These are phyloP conservation scores for Coriaria nepalensis DNA, from an alignment of 306 rosid genomes.

Conservation along the genomic window DNA sequence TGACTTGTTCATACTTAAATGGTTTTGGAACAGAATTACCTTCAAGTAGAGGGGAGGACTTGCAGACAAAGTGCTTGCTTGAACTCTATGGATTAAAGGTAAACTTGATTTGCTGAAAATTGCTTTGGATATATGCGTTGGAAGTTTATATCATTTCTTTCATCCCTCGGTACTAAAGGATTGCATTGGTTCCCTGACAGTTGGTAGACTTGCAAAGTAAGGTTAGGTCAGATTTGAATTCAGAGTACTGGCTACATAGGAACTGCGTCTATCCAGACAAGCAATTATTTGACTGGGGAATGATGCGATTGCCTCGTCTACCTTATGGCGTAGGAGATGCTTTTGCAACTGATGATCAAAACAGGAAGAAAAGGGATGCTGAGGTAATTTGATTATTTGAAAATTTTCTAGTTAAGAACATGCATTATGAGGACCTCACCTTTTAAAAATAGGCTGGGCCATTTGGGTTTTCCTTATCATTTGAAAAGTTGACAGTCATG, in stretches of 20 bases:
- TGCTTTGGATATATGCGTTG: neutral
- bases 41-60: constrained; percentile 85
- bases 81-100: constrained; percentile 96
- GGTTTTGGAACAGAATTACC: constrained; percentile 66
- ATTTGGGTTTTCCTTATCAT: too few relatives aligned
- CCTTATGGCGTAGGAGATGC: constrained; percentile 96
- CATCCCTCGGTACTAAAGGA: constrained; percentile 24
- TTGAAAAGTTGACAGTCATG: too few relatives aligned
- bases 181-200: constrained; percentile 57
- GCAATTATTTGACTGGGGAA: constrained; percentile 90
- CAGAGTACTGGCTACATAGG: constrained; percentile 75
- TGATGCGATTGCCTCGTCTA: constrained; percentile 79
- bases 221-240: constrained; percentile 73
- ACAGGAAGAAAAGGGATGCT: constrained; percentile 77
- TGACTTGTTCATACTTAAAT: constrained; percentile 14
- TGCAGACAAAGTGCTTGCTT: constrained; percentile 88
- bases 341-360: constrained; percentile 84
- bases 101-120: constrained; percentile 25
- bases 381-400: constrained; percentile 44
- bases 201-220: constrained; percentile 72
- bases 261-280: constrained; percentile 78
- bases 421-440: neutral
- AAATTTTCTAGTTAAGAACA: neutral
- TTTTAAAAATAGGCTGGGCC: neutral
- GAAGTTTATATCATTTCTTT: constrained; percentile 2